Evolutionary conservation across 2,329 filamentous ascomycete species (phyloP), one percentile per base, ranked within the genome.

Genomic region (Ophiostoma tasmaniense): DNA sequence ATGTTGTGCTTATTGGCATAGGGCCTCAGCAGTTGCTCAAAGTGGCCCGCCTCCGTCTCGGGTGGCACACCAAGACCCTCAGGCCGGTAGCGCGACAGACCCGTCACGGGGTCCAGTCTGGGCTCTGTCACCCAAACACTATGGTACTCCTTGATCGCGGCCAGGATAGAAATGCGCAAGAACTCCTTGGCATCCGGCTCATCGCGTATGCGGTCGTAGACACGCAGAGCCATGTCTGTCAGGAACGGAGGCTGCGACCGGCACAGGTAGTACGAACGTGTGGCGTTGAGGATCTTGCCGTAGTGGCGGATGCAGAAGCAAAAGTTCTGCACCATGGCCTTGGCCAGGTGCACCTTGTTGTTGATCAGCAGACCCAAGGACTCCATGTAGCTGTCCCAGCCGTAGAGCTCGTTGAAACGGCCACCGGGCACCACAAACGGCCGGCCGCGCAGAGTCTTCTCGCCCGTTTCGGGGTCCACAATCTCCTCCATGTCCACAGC

Each of bases 321-420:
- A 78, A 98, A 98, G 81, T 99, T 96, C 74, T 87, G 84, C 67
- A 98, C 93, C 92, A 99, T 98, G 66, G 90, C 86, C 81, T 97
- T 97, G 73, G 93, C 93, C 68, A 98, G 81, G 75, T 97, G 88
- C 28, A 92, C 88, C 70, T 91, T 89, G 76, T 95, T 91, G 76
- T 94, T 92, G 74, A 92, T 87, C 70, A 98, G 82, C 70, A 99
- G 84, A 22, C 95, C 95, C 2, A 98, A 83, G 5, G 94, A 95
- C 78, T 94, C 92, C 93, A 99, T 98, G 82, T 98, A 99, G 77
- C 93, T 97, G 79, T 99, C 95, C 95, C 95, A 99, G 64, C 94
- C 94, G 77, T 99, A 99, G 28, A 99, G 81, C 78, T 99, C 95
- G 79, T 99, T 99, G 87, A 99, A 99, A 37, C 95, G 88, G 30